A percentile compares a stretch with the other conserved stretches of the same genome.
phyloP scores from a whole-genome alignment of 1,284 basidiomycete genomes.

The Rhodofomes roseus region DNA sequence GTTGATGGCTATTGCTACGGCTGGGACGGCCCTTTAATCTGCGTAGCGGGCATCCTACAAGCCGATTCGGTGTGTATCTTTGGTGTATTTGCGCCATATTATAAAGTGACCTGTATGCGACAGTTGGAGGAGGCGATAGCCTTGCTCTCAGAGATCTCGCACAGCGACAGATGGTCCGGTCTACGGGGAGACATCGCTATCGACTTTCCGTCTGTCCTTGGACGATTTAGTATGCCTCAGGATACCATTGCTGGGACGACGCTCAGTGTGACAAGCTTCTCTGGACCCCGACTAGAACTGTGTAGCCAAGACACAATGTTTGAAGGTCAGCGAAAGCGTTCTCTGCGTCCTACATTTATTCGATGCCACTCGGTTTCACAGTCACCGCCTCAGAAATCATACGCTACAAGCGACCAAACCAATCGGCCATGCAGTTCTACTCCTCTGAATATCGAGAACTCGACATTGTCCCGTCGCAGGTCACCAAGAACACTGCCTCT shows the following conservation, averaged over 20 bases:
- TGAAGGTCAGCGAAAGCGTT: not conserved
- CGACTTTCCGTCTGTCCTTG: too few species aligned
- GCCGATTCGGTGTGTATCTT: not conserved
- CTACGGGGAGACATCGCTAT: not conserved
- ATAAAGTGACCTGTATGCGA: too few species aligned
- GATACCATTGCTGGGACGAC: too few species aligned
- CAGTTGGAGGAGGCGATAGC: not conserved
- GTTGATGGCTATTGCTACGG: not conserved
- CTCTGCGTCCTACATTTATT: too few species aligned
- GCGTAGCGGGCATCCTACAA: not conserved
- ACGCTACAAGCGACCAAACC: not conserved
- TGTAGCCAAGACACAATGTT: too few species aligned
- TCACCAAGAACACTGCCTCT: not conserved
- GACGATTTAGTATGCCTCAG: too few species aligned
- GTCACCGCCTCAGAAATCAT: not conserved
- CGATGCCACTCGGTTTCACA: too few species aligned
- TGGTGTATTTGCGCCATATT: not conserved
- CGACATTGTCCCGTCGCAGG: not conserved
- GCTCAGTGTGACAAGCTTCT: too few species aligned
- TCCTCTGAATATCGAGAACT: not conserved
- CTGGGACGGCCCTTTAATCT: not conserved
- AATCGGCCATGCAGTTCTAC: constrained; percentile 2
- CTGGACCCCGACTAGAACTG: too few species aligned
- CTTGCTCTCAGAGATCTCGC: not conserved
- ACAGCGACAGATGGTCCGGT: not conserved